Conservation (phyloP, 345 rosid genomes). For the Trapa incisa region DNA sequence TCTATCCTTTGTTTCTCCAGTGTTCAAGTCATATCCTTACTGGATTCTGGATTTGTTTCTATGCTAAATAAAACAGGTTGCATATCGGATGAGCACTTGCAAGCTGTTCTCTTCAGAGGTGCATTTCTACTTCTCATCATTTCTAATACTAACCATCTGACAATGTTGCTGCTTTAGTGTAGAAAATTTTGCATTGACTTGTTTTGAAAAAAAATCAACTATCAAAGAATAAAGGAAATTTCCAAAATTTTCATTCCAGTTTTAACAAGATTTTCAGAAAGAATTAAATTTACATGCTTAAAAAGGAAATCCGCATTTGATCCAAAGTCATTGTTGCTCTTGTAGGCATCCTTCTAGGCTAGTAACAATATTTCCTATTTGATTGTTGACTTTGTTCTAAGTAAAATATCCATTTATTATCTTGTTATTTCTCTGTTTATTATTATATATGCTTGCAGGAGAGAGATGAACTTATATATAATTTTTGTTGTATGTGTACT, state of each 20-base stretch:
- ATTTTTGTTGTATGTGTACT: neutral
- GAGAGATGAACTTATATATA: neutral
- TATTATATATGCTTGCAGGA: neutral
- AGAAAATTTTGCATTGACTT: neutral
- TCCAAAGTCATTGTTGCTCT: neutral
- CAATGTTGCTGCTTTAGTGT: neutral
- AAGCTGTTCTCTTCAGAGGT: constrained; percentile 3
- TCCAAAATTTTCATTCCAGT: neutral
- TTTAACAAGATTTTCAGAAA: neutral
- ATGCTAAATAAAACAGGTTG: constrained; percentile 7
- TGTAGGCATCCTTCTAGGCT: neutral
- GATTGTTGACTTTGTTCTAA: neutral
- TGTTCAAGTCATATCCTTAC: neutral
- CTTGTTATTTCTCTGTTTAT: neutral
- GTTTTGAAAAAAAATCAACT: neutral
- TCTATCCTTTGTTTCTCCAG: neutral
- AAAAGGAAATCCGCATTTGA: neutral
- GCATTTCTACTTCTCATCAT: neutral
- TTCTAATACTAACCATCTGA: neutral
- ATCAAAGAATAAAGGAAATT: neutral
- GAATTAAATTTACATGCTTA: neutral
- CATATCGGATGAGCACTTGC: neutral
- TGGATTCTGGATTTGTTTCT: neutral
- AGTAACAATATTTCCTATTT: neutral
- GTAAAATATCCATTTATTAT: neutral